These are phyloP conservation scores for Phytophthora idaei DNA, from an alignment of 352 stramenopile species.

Conservation along the genomic window DNA sequence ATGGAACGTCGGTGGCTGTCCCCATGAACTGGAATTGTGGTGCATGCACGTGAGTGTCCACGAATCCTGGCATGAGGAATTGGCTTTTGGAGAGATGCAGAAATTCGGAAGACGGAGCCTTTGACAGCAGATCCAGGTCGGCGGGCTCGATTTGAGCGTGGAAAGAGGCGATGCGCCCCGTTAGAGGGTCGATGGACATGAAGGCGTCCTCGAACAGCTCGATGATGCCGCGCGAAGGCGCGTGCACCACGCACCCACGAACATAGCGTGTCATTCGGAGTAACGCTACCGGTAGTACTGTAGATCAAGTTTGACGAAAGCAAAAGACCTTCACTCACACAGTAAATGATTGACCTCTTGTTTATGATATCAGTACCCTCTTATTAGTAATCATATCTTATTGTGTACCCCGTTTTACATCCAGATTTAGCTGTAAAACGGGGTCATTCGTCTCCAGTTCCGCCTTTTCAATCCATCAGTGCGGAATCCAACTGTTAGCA, in stretches of 20 bases:
- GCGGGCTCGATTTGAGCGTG: constrained; percentile 35
- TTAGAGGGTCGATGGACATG: constrained; percentile 33
- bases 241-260: constrained; percentile 50
- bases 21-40: constrained; percentile 91
- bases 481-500: background rate
- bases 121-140: constrained; percentile 30
- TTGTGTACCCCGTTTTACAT: too few species aligned
- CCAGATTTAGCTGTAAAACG: too few species aligned
- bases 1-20: constrained; percentile 86
- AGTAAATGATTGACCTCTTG: too few species aligned
- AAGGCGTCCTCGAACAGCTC: constrained; percentile 57
- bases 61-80: constrained; percentile 89
- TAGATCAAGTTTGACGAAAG: too few species aligned
- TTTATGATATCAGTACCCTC: too few species aligned
- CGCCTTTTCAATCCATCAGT: background rate
- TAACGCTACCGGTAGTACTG: too few species aligned
- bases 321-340: too few species aligned
- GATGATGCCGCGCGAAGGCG: constrained; percentile 42
- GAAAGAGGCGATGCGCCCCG: constrained; percentile 49
- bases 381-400: too few species aligned
- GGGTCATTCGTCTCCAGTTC: background rate
- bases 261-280: constrained; percentile 27
- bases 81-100: constrained; percentile 40
- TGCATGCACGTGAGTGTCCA: constrained; percentile 93
- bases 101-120: background rate